A percentile compares a stretch with the other conserved stretches of the same genome.
These are phyloP conservation scores for Luvunga scandens DNA, from an alignment of 345 rosid genomes.

Conservation along the genomic window DNA sequence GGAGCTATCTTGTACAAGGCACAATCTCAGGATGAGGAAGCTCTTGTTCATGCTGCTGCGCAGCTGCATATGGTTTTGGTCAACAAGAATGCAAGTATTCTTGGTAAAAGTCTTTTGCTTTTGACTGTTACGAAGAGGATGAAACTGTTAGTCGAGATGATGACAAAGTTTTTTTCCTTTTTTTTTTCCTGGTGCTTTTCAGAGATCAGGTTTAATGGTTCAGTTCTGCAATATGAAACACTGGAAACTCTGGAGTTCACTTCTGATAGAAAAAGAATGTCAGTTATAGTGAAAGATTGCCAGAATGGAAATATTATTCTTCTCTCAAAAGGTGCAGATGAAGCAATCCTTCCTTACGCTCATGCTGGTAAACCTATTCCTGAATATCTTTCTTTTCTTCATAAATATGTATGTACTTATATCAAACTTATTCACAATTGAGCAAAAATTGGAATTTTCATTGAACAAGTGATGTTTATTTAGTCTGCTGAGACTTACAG, in stretches of 20 bases:
- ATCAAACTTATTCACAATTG: not conserved
- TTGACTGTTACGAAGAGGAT: slow-evolving; percentile 18
- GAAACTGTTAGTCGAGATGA: slow-evolving; percentile 11
- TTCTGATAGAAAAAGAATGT: slow-evolving; percentile 98
- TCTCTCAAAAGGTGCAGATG: slow-evolving; percentile 96
- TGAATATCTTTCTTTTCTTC: not conserved
- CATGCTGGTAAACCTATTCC: slow-evolving; percentile 51
- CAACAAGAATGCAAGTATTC: slow-evolving; percentile 62
- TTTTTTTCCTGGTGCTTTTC: slow-evolving; percentile 32
- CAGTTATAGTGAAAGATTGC: slow-evolving; percentile 80
- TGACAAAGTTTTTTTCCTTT: slow-evolving; percentile 19
- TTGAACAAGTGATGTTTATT: not conserved
- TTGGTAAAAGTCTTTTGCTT: slow-evolving; percentile 53
- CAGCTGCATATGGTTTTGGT: slow-evolving; percentile 76
- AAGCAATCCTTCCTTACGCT: slow-evolving; percentile 84
- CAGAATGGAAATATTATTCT: slow-evolving; percentile 72
- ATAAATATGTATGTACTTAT: not conserved
- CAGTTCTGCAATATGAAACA: slow-evolving; percentile 60
- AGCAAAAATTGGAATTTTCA: not conserved
- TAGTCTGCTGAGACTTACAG: not conserved
- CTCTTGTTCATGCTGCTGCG: slow-evolving; percentile 95
- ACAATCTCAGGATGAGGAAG: slow-evolving; percentile 98
- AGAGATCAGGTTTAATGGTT: slow-evolving; percentile 77
- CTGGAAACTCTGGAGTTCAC: slow-evolving; percentile 93
- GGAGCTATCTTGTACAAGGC: slow-evolving; percentile 82